Evolutionary conservation across 1,139 yeast species (phyloP).

Genomic region (Ashbya aceris): DNA sequence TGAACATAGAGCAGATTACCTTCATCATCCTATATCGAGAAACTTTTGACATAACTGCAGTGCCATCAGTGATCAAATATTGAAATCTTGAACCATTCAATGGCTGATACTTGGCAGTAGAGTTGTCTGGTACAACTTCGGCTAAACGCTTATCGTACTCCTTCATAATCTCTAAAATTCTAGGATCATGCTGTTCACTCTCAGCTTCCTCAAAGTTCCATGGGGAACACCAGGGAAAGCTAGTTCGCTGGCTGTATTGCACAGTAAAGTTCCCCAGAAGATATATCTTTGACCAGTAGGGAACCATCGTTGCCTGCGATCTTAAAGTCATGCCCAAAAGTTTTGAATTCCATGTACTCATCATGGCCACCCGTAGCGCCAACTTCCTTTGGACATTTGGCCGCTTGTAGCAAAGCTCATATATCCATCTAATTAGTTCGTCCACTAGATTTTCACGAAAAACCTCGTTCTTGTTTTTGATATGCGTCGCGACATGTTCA

Average conservation of each 20-base stretch:
- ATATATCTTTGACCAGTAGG: conserved; percentile 18
- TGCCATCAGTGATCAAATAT: conserved; percentile 40
- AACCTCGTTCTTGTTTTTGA: conserved; percentile 17
- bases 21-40: conserved; percentile 56
- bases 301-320: conserved; percentile 9
- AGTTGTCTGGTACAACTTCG: conserved; percentile 23
- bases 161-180: conserved; percentile 37
- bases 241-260: conserved; percentile 16
- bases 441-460: conserved; percentile 20
- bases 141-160: conserved; percentile 38
- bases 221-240: conserved; percentile 22
- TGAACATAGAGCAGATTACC: conserved; percentile 58
- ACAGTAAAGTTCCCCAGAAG: conserved; percentile 23
- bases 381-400: conserved; percentile 11
- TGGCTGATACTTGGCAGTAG: conserved; percentile 28
- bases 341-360: conserved; percentile 21
- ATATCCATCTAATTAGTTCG: conserved; percentile 22
- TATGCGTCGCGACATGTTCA: conserved; percentile 17
- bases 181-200: conserved; percentile 14
- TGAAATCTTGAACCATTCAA: conserved; percentile 69
- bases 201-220: conserved; percentile 22
- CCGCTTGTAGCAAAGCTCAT: conserved; percentile 10
- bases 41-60: conserved; percentile 57
- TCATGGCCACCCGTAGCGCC: conserved; percentile 19
- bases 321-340: conserved; percentile 9